Percentiles rank a stretch among this genome's conserved stretches.
These are phyloP conservation scores for Eimeria zaria DNA, from an alignment of 169 alveolate species.

Conservation along the genomic window DNA sequence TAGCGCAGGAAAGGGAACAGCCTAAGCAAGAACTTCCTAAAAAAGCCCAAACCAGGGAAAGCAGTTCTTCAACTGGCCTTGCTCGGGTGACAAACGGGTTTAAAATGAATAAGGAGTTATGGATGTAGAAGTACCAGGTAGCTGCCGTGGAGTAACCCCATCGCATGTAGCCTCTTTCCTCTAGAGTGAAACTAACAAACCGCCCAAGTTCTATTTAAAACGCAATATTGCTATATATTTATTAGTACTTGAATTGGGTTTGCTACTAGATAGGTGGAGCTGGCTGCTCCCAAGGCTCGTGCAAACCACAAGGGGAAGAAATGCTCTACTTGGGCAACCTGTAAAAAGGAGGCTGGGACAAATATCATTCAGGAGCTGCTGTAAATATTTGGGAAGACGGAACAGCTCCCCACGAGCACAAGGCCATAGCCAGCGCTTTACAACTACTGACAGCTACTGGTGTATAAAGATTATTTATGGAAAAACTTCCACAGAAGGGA, in stretches of 20 bases:
- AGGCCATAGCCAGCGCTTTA: not conserved
- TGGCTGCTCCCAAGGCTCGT: not conserved
- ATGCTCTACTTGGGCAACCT: not conserved
- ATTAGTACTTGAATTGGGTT: too few relatives aligned
- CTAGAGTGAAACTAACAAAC: not conserved
- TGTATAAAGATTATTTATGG: not conserved
- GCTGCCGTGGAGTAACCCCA: not conserved
- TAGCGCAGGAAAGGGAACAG: not conserved
- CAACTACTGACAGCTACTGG: not conserved
- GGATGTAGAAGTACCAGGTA: not conserved
- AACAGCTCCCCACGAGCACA: slow-evolving; percentile 1
- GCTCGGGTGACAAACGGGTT: not conserved
- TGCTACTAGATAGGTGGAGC: not conserved
- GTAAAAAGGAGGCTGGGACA: not conserved
- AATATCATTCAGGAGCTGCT: not conserved
- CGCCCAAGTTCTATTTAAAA: not conserved
- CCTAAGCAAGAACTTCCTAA: not conserved
- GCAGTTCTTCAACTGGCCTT: not conserved
- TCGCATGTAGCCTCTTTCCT: not conserved
- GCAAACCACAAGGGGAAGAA: not conserved
- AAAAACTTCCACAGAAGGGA: not conserved
- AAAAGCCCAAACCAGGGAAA: too few relatives aligned
- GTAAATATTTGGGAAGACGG: not conserved
- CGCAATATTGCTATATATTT: not conserved
- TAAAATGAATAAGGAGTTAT: not conserved